phyloP scores from a whole-genome alignment of 441 rosid genomes.

The Flueggea neowawraea region DNA sequence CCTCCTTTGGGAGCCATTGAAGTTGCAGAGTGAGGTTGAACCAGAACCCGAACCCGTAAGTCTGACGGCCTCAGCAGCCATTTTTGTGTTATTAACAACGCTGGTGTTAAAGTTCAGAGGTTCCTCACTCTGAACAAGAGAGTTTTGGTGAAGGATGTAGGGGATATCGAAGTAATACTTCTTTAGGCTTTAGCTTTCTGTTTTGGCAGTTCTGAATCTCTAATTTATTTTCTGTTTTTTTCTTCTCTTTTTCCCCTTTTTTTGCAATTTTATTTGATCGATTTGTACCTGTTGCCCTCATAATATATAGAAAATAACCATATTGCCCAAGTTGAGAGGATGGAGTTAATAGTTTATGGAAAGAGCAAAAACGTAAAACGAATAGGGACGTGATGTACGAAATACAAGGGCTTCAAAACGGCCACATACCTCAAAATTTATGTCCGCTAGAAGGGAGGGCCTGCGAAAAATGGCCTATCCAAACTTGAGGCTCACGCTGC shows the following conservation, averaged over 20 bases:
- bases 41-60: constrained; percentile 39
- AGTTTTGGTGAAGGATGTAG: not conserved
- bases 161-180: not conserved
- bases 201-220: not conserved
- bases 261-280: not conserved
- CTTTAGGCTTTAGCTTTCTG: not conserved
- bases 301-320: too few relatives aligned
- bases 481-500: constrained; percentile 2
- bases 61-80: constrained; percentile 75
- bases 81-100: constrained; percentile 13
- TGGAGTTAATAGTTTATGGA: not conserved
- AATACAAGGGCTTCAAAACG: constrained; percentile 1
- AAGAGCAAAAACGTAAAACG: not conserved
- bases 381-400: too few relatives aligned
- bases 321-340: not conserved
- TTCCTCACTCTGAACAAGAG: too few relatives aligned
- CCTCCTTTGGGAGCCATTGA: constrained; percentile 53
- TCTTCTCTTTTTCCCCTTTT: not conserved
- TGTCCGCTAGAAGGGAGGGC: constrained; percentile 4
- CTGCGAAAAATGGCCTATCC: constrained; percentile 1
- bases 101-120: too few relatives aligned
- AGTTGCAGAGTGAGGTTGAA: constrained; percentile 48
- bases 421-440: constrained; percentile 5
- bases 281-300: not conserved
- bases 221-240: not conserved